Conservation (phyloP, 495 filamentous ascomycete species). For the Penicillium malachiteum region DNA sequence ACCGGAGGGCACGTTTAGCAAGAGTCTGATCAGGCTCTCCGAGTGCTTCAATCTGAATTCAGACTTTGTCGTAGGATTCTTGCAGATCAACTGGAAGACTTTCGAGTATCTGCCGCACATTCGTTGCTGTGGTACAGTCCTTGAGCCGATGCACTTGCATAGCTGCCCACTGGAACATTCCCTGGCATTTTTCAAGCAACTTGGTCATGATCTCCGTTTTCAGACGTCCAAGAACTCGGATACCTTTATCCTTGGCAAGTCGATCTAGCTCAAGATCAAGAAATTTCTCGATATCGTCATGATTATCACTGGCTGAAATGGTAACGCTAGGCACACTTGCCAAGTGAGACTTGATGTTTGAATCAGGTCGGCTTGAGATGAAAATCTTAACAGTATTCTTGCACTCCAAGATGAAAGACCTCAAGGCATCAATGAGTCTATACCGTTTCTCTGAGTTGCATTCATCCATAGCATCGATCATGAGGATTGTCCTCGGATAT, state of each 20-base stretch:
- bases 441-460: constrained; percentile 29
- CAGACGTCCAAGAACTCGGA: background rate
- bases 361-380: constrained; percentile 45
- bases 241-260: constrained; percentile 6
- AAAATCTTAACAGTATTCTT: constrained; percentile 36
- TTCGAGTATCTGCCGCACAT: background rate
- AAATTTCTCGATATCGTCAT: constrained; percentile 29
- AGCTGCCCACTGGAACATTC: background rate
- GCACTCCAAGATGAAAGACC: too few species aligned
- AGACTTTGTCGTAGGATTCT: background rate
- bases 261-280: constrained; percentile 27
- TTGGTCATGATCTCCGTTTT: background rate
- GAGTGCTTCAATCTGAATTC: background rate
- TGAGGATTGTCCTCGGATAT: background rate
- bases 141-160: background rate
- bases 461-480: background rate
- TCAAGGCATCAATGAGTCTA: constrained; percentile 23
- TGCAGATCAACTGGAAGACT: background rate
- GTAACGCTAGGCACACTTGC: constrained; percentile 25
- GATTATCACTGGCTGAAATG: constrained; percentile 33
- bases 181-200: background rate
- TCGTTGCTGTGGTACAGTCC: background rate
- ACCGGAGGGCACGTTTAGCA: background rate
- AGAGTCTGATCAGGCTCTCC: background rate
- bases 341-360: constrained; percentile 28